A percentile compares a stretch with the other conserved stretches of the same genome.
phyloP scores from a whole-genome alignment of 176 grass and related monocot species.

The Elymus sibiricus region DNA sequence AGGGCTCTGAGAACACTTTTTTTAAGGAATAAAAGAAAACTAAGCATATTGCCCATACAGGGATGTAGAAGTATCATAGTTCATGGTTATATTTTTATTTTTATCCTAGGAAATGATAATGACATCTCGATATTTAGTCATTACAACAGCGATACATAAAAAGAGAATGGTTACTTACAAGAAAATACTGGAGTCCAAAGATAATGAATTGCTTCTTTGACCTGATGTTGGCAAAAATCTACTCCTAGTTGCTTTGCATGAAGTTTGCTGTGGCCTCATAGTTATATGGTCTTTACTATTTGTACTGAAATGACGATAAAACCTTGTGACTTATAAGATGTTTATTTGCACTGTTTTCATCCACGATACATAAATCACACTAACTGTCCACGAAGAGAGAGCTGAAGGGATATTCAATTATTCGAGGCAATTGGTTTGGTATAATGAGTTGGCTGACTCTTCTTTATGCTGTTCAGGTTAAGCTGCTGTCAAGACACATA shows the following conservation, averaged over 20 bases:
- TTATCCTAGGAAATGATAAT: not conserved
- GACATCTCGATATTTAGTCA: not conserved
- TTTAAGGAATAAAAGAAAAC: too few species aligned
- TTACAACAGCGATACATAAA: not conserved
- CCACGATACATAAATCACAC: not conserved
- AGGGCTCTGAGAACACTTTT: not conserved
- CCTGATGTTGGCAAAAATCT: not conserved
- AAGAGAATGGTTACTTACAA: not conserved
- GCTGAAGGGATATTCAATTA: not conserved
- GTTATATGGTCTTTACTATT: not conserved
- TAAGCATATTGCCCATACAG: not conserved
- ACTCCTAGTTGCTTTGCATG: not conserved
- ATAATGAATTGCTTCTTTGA: not conserved
- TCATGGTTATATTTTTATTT: not conserved
- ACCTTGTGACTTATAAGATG: not conserved
- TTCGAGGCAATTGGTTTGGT: not conserved
- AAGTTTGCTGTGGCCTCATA: not conserved
- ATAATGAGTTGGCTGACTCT: constrained; percentile 13
- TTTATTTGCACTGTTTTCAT: not conserved
- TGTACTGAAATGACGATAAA: not conserved
- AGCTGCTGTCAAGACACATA: constrained; percentile 63
- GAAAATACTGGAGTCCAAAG: not conserved
- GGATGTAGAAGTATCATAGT: not conserved
- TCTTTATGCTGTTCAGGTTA: constrained; percentile 50
- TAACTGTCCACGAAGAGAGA: not conserved